A percentile compares a stretch with the other conserved stretches of the same genome.
phyloP scores from a whole-genome alignment of 2,329 filamentous ascomycete species.

The Cordyceps cicadae region DNA sequence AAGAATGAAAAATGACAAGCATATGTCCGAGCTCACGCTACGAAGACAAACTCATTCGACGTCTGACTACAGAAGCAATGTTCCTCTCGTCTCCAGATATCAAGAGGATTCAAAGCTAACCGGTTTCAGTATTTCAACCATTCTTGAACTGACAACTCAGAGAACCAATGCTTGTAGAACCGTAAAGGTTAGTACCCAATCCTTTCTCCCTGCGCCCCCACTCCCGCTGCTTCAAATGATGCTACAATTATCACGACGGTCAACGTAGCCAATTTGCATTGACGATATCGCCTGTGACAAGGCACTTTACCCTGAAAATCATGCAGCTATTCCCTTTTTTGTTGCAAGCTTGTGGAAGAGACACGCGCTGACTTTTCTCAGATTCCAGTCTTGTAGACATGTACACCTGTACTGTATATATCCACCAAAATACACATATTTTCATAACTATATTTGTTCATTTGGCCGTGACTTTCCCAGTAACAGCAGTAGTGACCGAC shows the following conservation, averaged over 20 bases:
- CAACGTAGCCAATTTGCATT: constrained; percentile 39
- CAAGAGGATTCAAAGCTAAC: neutral
- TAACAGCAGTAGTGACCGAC: neutral
- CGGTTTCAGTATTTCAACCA: neutral
- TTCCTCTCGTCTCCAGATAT: neutral
- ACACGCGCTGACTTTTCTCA: constrained; percentile 1
- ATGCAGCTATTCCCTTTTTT: neutral
- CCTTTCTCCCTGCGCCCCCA: neutral
- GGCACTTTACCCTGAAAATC: constrained; percentile 28
- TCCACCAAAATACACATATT: neutral
- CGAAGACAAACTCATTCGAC: constrained; percentile 31
- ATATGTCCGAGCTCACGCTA: constrained; percentile 80
- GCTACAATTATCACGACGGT: constrained; percentile 39
- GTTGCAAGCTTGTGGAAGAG: neutral
- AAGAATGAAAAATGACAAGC: constrained; percentile 83
- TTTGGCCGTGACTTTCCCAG: neutral
- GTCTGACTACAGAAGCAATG: constrained; percentile 11
- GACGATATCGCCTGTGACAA: constrained; percentile 40
- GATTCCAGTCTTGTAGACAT: neutral
- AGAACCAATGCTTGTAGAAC: neutral
- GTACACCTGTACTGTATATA: neutral
- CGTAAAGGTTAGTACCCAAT: constrained; percentile 21
- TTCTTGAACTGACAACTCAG: neutral
- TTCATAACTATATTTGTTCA: neutral
- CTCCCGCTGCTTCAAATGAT: constrained; percentile 27